Evolutionary conservation across 2,329 filamentous ascomycete genomes (phyloP).

Genomic region (Trichoderma sp.): DNA sequence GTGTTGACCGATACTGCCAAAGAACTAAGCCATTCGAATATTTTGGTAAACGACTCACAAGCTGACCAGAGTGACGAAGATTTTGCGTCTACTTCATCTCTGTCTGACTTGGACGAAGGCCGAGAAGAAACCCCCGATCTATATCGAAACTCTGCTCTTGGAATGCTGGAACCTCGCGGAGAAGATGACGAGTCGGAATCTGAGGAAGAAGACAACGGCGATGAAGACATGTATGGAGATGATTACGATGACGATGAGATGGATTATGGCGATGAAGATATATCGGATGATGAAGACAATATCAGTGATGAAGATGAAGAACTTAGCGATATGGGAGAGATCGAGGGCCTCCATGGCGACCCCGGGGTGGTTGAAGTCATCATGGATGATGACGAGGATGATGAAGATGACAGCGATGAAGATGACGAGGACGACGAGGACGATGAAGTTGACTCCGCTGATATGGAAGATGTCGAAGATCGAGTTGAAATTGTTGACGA

Average conservation of each 20-base stretch:
- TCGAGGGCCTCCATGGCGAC: constrained; percentile 71
- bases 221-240: constrained; percentile 91
- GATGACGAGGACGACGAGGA: constrained; percentile 56
- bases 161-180: constrained; percentile 85
- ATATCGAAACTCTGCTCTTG: constrained; percentile 92
- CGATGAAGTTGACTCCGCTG: constrained; percentile 47
- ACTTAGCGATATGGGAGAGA: constrained; percentile 78
- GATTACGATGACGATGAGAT: constrained; percentile 91
- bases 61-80: constrained; percentile 79
- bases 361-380: constrained; percentile 72
- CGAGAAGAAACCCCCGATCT: constrained; percentile 95
- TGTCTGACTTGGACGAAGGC: constrained; percentile 83
- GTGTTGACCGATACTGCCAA: constrained; percentile 86
- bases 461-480: constrained; percentile 57
- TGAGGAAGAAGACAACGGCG: constrained; percentile 70
- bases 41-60: constrained; percentile 66
- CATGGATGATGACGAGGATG: constrained; percentile 70
- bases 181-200: constrained; percentile 81
- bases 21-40: constrained; percentile 77
- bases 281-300: constrained; percentile 80
- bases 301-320: constrained; percentile 90
- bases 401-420: constrained; percentile 62
- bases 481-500: constrained; percentile 63
- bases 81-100: constrained; percentile 80
- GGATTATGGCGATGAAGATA: constrained; percentile 82